Conservation (phyloP, 805 yeast genomes). For the Naumovozyma castellii region DNA sequence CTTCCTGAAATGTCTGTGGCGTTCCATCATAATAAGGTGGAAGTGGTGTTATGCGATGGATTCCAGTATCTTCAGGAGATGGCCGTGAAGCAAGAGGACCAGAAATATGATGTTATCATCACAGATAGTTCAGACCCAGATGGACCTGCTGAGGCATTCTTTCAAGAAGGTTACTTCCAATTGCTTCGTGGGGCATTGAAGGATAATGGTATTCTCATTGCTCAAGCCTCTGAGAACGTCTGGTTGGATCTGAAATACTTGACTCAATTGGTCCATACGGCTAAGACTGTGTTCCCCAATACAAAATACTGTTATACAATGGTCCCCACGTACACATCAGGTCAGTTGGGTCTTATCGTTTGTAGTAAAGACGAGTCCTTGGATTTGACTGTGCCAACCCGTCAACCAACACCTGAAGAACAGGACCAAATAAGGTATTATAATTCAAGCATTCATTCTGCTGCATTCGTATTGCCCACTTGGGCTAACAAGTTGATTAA, state of each 20-base stretch:
- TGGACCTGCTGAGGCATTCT: conserved; percentile 88
- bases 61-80: conserved; percentile 56
- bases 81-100: conserved; percentile 23
- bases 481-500: conserved; percentile 50
- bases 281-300: conserved; percentile 46
- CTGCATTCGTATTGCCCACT: conserved; percentile 69
- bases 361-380: conserved; percentile 48
- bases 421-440: conserved; percentile 50
- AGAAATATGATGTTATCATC: conserved; percentile 70
- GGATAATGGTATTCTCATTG: conserved; percentile 58
- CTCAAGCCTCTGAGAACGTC: conserved; percentile 69
- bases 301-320: conserved; percentile 67
- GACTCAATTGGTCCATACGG: conserved; percentile 38
- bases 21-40: conserved; percentile 55
- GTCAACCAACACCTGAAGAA: conserved; percentile 42
- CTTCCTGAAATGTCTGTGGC: conserved; percentile 71
- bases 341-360: conserved; percentile 72
- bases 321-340: conserved; percentile 83
- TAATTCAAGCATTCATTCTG: conserved; percentile 52
- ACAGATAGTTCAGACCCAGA: conserved; percentile 94
- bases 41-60: conserved; percentile 70
- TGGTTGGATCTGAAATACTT: conserved; percentile 60
- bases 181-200: conserved; percentile 55
- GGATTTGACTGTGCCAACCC: conserved; percentile 42
- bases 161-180: conserved; percentile 67